Evolutionary conservation across 139 green algal species (phyloP), one percentile per base, ranked within the genome.

Genomic region (Yamagishiella unicocca): DNA sequence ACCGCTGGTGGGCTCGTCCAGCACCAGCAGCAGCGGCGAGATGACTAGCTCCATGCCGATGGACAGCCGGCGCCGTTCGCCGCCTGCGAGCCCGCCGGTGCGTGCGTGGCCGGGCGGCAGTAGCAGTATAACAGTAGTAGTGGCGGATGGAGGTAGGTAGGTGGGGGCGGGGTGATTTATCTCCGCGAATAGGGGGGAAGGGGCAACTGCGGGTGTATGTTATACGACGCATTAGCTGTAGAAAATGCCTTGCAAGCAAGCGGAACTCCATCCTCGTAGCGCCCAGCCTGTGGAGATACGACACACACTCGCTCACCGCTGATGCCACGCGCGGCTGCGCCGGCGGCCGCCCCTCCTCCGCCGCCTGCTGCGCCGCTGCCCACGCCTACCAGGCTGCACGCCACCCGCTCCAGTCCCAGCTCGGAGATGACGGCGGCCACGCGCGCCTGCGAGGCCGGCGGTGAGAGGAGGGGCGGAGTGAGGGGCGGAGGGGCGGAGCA

Each of bases 31-130:
- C 74, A 58, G 50, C 8, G 94, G 94, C 0, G 92, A 67, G 2
- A 87, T 97, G 9, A 96, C 91, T 33, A 97, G 87, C 90, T 97
- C 95, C 93, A 96, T 96, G 31, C 75, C 95, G 66, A 97, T 96
- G 0, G 91, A 89, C 1, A 97, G 91, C 24, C 95, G 87, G 75
- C 93, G 85, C 75, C 94, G 89, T 86, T 97, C 94, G 24, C 95
- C 95, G 55, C 95, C 94, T 87, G 75, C n/a, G 67, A 45, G 17
- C 54, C 38, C 67, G 62, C 78, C 83, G 53, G 25, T 84, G 78
- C 2, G 58, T 19, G 55, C 9, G 35, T 22, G n/a, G 9, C 19
- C 7, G 42, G n/a, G n/a, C n/a, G n/a, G n/a, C n/a, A n/a, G n/a
- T n/a, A n/a, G n/a, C n/a, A n/a, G n/a, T n/a, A n/a, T n/a, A n/a